phyloP scores from a whole-genome alignment of 768 basidiomycete genomes.

The Russula griseocarnosa region DNA sequence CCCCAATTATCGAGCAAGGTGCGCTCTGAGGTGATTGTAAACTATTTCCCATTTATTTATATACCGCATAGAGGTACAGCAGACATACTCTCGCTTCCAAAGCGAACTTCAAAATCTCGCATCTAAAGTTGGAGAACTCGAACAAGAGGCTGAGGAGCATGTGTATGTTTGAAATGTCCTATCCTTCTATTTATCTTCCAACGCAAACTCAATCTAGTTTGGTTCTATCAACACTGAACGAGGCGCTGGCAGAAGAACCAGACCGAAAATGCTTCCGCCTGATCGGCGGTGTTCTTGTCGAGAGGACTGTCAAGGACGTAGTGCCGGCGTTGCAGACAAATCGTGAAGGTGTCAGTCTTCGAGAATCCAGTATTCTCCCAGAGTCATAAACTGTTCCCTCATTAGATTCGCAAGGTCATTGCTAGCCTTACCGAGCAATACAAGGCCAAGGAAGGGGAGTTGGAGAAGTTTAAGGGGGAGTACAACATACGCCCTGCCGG shows the following conservation, averaged over 20 bases:
- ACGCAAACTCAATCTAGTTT: conserved; percentile 49
- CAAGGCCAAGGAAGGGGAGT: conserved; percentile 81
- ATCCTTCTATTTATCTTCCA: background rate
- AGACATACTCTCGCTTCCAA: conserved; percentile 75
- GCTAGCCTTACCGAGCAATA: conserved; percentile 78
- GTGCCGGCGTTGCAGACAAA: conserved; percentile 89
- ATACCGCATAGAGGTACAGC: conserved; percentile 71
- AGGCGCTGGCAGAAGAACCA: conserved; percentile 77
- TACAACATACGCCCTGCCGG: conserved; percentile 62
- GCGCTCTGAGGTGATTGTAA: conserved; percentile 31
- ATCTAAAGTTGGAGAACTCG: conserved; percentile 92
- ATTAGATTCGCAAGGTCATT: conserved; percentile 79
- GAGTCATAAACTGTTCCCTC: conserved; percentile 24
- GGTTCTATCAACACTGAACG: conserved; percentile 82
- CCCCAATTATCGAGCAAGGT: conserved; percentile 72
- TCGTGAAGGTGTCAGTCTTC: conserved; percentile 66
- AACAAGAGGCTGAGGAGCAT: conserved; percentile 95
- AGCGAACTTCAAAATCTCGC: conserved; percentile 89
- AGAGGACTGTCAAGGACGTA: conserved; percentile 93
- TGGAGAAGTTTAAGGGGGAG: conserved; percentile 73
- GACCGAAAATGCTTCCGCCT: conserved; percentile 94
- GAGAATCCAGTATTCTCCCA: conserved; percentile 12
- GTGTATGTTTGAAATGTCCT: conserved; percentile 49
- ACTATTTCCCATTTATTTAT: conserved; percentile 8
- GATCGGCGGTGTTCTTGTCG: conserved; percentile 93